Percentiles rank a stretch among this genome's conserved stretches.
These are phyloP conservation scores for Cladosporium colombiae DNA, from an alignment of 2,329 filamentous ascomycete genomes.

Conservation along the genomic window DNA sequence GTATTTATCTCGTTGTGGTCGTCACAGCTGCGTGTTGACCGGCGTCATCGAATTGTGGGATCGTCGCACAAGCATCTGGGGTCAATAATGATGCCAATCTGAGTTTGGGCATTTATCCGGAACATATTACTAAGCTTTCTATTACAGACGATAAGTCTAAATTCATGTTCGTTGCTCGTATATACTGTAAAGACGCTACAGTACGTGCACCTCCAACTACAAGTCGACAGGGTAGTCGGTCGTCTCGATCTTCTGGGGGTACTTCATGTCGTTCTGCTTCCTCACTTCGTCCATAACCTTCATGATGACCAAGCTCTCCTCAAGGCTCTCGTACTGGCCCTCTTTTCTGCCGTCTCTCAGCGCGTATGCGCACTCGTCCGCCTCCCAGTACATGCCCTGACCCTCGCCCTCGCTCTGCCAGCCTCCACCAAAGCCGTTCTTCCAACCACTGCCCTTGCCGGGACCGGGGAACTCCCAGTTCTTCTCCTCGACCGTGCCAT, in stretches of 20 bases:
- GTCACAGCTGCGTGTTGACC: not conserved
- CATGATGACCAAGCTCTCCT: constrained; percentile 85
- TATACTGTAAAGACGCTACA: not conserved
- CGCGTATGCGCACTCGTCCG: constrained; percentile 74
- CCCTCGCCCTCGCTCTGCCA: constrained; percentile 59
- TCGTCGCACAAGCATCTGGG: not conserved
- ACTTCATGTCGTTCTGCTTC: constrained; percentile 61
- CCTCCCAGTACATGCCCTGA: constrained; percentile 88
- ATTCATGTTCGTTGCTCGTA: not conserved
- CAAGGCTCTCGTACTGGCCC: constrained; percentile 68
- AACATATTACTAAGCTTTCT: not conserved
- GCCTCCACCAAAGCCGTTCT: constrained; percentile 48
- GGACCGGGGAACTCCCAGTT: constrained; percentile 49
- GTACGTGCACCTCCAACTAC: not conserved
- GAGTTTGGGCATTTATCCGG: not conserved
- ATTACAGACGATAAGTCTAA: not conserved
- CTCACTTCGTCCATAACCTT: constrained; percentile 72
- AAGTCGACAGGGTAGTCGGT: constrained; percentile 53
- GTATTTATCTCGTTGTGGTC: not conserved
- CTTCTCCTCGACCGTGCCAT: constrained; percentile 51
- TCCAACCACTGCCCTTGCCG: constrained; percentile 49
- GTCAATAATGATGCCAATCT: not conserved
- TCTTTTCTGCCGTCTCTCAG: constrained; percentile 75
- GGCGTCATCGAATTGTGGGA: not conserved
- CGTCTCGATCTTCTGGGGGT: constrained; percentile 67